A percentile compares a stretch with the other conserved stretches of the same genome.
phyloP scores from a whole-genome alignment of 2,329 filamentous ascomycete species.

The Hypoxylon sp. region DNA sequence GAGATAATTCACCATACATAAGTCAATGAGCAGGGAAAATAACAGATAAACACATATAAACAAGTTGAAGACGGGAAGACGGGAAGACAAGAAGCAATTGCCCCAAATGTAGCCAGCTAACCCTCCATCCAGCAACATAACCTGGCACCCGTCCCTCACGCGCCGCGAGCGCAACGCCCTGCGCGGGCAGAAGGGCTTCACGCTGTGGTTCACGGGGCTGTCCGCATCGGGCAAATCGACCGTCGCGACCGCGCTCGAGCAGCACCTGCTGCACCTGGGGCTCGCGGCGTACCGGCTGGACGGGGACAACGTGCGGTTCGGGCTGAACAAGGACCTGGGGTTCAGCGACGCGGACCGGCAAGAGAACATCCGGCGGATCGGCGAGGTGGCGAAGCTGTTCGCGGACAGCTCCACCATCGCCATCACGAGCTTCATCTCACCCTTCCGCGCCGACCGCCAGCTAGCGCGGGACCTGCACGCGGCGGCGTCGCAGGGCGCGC shows the following conservation, averaged over 20 bases:
- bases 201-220: slow-evolving; percentile 97
- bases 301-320: slow-evolving; percentile 98
- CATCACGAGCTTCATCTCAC: slow-evolving; percentile 96
- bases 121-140: slow-evolving; percentile 78
- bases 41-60: not conserved
- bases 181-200: slow-evolving; percentile 90
- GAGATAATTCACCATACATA: not conserved
- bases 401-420: slow-evolving; percentile 90
- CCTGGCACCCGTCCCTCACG: slow-evolving; percentile 87
- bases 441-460: slow-evolving; percentile 88
- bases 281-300: slow-evolving; percentile 92
- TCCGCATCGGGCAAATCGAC: slow-evolving; percentile 98
- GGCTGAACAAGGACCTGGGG: slow-evolving; percentile 96
- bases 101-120: slow-evolving; percentile 16
- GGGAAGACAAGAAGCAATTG: not conserved
- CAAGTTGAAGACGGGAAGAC: too few relatives aligned
- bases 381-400: slow-evolving; percentile 97
- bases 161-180: slow-evolving; percentile 80
- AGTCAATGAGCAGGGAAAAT: slow-evolving; percentile 9
- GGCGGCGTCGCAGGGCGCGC: slow-evolving; percentile 67
- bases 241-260: slow-evolving; percentile 95
- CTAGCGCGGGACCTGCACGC: slow-evolving; percentile 86
- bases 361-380: slow-evolving; percentile 97
- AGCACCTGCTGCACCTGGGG: slow-evolving; percentile 90
- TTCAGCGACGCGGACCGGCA: slow-evolving; percentile 94